Evolutionary conservation across 805 yeast genomes (phyloP), one percentile per base, ranked within the genome.

Genomic region (Candida patagonica): DNA sequence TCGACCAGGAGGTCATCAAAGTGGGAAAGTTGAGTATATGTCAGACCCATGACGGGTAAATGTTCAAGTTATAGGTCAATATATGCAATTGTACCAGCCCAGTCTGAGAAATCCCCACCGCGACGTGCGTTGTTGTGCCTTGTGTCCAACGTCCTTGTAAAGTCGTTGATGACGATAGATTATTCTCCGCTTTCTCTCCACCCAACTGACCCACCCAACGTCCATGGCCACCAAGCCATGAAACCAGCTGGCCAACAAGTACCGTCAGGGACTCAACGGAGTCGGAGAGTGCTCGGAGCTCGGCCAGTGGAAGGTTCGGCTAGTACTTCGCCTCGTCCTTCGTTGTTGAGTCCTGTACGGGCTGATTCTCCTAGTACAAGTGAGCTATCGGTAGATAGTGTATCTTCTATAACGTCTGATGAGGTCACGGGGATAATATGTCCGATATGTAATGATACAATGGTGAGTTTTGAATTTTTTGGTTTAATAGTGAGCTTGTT

Each of bases 391-490:
- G 39, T 44, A 12, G 52, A 44, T 15, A 45, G 47, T 2, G 26
- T 31, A 17, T 41, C 46, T 7, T 43, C 49, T 3, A 42, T 35
- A 10, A 43, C 49, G 5, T 44, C 47, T 1, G 50, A 49, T 26
- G 47, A 46, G 6, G 38, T 42, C 2, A 19, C 36, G 7, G 38
- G 26, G n/a, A 37, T 55, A 12, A 24, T 38, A 13, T 85, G 95
- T 51, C 94, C 95, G 1, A 78, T 85, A 1, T 85, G 95, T 53
- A 58, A 63, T 10, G 80, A 76, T 42, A 36, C 57, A 1, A 76
- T 80, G 78, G 58, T 73, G 5, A 24, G 42, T 34, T 32, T n/a
- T 20, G 21, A 9, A 23, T n/a, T 34, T 10, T 23, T 7, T 15
- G 24, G 26, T 5, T 10, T 21, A 21, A 19, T 8, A n/a, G 15